A percentile compares a stretch with the other conserved stretches of the same genome.
Evolutionary conservation across 805 yeast genomes (phyloP).

Genomic region (Vanderwaltozyma yarrowii): DNA sequence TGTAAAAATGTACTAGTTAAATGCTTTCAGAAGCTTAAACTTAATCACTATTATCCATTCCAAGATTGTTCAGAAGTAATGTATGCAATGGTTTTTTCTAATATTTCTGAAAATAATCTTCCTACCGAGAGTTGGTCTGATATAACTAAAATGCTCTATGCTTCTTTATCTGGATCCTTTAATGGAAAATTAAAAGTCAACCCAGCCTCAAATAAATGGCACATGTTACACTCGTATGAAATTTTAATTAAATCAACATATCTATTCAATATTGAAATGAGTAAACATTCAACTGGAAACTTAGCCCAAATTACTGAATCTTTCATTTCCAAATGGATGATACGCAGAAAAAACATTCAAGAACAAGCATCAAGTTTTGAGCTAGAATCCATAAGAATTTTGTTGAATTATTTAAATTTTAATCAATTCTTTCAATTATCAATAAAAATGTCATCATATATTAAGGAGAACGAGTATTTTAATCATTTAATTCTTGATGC

Average conservation of each 20-base stretch:
- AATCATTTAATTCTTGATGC: constrained; percentile 4
- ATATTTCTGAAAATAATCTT: constrained; percentile 2
- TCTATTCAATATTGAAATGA: constrained; percentile 28
- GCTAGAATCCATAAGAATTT: constrained; percentile 11
- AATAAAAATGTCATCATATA: constrained; percentile 6
- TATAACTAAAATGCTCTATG: constrained; percentile 14
- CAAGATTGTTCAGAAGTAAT: constrained; percentile 19
- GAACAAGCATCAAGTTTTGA: constrained; percentile 17
- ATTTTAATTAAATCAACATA: constrained; percentile 27
- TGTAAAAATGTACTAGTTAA: constrained; percentile 8
- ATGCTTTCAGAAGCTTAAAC: constrained; percentile 8
- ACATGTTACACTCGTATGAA: constrained; percentile 21
- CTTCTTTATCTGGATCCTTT: constrained; percentile 4
- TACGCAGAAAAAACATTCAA: neutral
- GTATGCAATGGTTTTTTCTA: constrained; percentile 15
- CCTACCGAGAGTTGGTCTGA: constrained; percentile 15
- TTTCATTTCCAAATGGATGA: constrained; percentile 28
- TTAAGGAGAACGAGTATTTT: constrained; percentile 4
- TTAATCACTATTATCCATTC: constrained; percentile 6
- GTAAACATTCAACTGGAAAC: constrained; percentile 23
- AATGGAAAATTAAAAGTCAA: neutral
- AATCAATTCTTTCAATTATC: constrained; percentile 18
- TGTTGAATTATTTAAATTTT: constrained; percentile 19
- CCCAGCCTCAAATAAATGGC: constrained; percentile 6
- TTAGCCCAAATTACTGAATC: constrained; percentile 23